Evolutionary conservation across 2,329 filamentous ascomycete genomes (phyloP), one percentile per base, ranked within the genome.

Genomic region (Nemania abortiva): DNA sequence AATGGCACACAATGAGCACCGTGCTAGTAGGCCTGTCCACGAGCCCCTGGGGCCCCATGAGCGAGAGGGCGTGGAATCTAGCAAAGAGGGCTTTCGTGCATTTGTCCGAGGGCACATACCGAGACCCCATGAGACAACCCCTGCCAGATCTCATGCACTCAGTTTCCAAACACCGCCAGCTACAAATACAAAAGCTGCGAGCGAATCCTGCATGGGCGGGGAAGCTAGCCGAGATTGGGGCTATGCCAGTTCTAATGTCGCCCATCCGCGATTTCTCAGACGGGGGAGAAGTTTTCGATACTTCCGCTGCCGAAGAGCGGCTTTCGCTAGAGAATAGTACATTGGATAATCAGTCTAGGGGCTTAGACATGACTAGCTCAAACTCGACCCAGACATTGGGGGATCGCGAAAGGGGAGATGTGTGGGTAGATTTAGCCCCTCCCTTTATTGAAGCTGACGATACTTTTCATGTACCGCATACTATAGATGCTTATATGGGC

Each of bases 1-100:
- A 63, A 39, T 67, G 59, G 65, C 65, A 67, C 29, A 67, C 59
- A 13, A 67, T 67, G 65, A 59, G 65, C 18, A 67, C 59, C 6
- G 24, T 67, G 34, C 13, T 67, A 10, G 47, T 63, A 5, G 29
- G 49, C 27, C 37, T 67, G 6, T 67, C 59, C 13, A 66, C 64
- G 3, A 63, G 59, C 20, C 65, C 65, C 22, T 67, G 59, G 59
- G 65, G 59, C 2, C 45, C 47, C 18, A n/a, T 59, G 18, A 52
- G 45, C 34, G 65, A 67, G 53, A 22, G 13, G 53, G 53, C 58
- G 22, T 67, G 65, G 65, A 34, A 22, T 2, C 20, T 67, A 22
- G 58, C 58, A 31, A 63, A 67, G 65, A 67, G 58, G 53, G 53
- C 58, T 2, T 67, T 67, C 15, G 42, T 15, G n/a, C 65, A 57